Base-by-base conservation (phyloP, 108 stramenopile genomes). In the Stephanodiscus triporus region DNA sequence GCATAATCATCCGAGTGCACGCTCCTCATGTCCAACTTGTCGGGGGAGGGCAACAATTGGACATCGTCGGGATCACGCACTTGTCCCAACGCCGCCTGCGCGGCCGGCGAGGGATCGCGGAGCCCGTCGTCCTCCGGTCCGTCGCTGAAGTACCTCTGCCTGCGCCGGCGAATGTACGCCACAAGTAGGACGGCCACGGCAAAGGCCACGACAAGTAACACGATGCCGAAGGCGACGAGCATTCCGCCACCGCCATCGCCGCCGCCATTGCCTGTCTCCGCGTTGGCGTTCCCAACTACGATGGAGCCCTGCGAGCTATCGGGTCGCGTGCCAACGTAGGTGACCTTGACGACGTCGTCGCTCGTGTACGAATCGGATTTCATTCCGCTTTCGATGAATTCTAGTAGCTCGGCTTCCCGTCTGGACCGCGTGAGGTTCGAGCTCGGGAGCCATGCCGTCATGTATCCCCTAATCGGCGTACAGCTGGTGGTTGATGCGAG, bases 11-110 rank as follows among this genome's bases (percentile, higher is more conserved):
- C 63, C 19, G 64, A 65, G 64, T 48, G 24, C 22, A 65, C 64
- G 32, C 64, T 65, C 16, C 64, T 32, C 64, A 65, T 65, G 22
- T 65, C 64, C 9, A 65, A 6, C 64, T 65, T 65, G 64, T 65
- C 64, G 29, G 38, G 13, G 7, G 34, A 50, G 3, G 64, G 64
- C 17, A 65, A 32, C 17, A 65, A 20, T 0, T 48, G 64, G 13
- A 65, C 29, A 19, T 65, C 64, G 22, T 65, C 64, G 5, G 64
- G 64, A 29, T 65, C 64, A 2, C 29, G 55, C 27, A 20, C 23
- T 16, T 6, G 4, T 30, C 27, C 26, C 30, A 30, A 27, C 30
- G 56, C 56, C 24, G 29, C 56, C 56, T 30, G 56, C 8, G 24
- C 56, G 16, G 56, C 56, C 56, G 30, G 16, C 16, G 59, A 0